These are phyloP conservation scores for Backusella luteola DNA, from an alignment of 192 early-diverging fungal species.

Conservation along the genomic window DNA sequence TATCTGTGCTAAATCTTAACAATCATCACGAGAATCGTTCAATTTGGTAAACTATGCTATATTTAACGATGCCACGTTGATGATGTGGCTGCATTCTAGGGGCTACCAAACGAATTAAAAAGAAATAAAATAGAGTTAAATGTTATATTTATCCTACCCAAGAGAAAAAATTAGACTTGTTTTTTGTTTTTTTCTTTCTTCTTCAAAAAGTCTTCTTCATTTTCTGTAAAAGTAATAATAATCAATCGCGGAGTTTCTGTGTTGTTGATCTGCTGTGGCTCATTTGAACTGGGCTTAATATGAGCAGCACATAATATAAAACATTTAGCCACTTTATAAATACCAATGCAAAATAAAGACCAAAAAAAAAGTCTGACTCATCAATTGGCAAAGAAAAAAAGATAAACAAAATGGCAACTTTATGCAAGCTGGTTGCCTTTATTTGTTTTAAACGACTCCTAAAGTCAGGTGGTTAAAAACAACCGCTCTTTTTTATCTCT, in stretches of 20 bases:
- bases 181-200: neutral
- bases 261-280: neutral
- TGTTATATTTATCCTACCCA: neutral
- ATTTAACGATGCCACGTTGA: conserved; percentile 7
- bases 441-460: neutral
- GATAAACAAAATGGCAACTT: conserved; percentile 2
- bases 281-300: neutral
- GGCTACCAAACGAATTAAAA: neutral
- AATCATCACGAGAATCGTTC: neutral
- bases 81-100: neutral
- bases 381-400: neutral
- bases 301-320: neutral
- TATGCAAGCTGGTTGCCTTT: neutral
- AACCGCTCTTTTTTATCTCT: neutral
- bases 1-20: neutral
- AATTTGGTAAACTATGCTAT: neutral
- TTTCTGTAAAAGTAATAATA: neutral
- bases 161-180: neutral
- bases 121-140: neutral
- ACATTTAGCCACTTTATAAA: neutral
- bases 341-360: neutral
- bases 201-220: neutral
- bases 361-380: neutral
- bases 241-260: neutral
- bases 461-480: conserved; percentile 1